These are phyloP conservation scores for Trebouxia sp. DNA, from an alignment of 139 green algal species.

Conservation along the genomic window DNA sequence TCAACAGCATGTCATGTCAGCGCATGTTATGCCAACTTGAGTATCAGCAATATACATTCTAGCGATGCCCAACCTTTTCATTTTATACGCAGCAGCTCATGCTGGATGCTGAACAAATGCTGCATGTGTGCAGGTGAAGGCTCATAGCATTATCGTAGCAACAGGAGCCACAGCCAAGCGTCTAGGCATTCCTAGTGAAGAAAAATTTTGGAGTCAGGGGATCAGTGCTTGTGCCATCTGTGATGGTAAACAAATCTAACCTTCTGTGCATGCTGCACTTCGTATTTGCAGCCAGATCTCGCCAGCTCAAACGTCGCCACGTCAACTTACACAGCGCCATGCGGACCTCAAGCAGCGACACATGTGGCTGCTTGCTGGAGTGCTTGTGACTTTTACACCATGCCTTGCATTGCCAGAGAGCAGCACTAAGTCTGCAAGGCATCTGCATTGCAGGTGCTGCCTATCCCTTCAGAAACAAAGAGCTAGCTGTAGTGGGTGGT, in stretches of 20 bases:
- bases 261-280: background rate
- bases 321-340: too few relatives aligned
- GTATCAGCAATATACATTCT: too few relatives aligned
- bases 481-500: slow-evolving; percentile 95
- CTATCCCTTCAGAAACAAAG: slow-evolving; percentile 78
- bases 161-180: slow-evolving; percentile 92
- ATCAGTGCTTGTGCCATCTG: slow-evolving; percentile 98
- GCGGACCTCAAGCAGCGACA: background rate
- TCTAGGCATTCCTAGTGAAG: slow-evolving; percentile 86
- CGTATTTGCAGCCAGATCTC: too few relatives aligned
- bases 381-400: too few relatives aligned
- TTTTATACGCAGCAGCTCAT: background rate
- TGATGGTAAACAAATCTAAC: slow-evolving; percentile 70
- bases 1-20: background rate
- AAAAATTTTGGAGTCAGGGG: slow-evolving; percentile 89
- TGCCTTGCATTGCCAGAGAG: too few relatives aligned
- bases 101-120: background rate
- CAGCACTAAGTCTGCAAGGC: background rate
- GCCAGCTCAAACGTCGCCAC: too few relatives aligned
- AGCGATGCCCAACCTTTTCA: background rate
- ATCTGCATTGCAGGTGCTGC: slow-evolving; percentile 54
- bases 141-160: slow-evolving; percentile 92
- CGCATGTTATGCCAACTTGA: too few relatives aligned
- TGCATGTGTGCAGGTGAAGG: slow-evolving; percentile 45
- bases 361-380: too few relatives aligned